These are phyloP conservation scores for Aspergillus taichungensis DNA, from an alignment of 495 filamentous ascomycete species.

Conservation along the genomic window DNA sequence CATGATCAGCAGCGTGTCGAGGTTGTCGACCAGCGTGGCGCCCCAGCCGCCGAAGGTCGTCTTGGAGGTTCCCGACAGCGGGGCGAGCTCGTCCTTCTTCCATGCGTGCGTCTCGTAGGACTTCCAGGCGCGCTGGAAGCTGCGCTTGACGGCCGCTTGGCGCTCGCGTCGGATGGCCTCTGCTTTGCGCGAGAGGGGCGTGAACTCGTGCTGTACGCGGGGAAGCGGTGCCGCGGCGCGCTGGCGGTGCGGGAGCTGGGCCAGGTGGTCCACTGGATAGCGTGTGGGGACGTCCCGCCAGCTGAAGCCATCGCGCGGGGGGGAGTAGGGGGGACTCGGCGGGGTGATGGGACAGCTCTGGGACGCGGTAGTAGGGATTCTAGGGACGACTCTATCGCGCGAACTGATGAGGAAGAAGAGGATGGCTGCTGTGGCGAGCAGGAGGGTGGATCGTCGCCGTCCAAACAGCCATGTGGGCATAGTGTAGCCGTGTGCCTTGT, in stretches of 20 bases:
- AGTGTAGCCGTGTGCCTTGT: too few relatives aligned
- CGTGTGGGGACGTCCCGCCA: conserved; percentile 3
- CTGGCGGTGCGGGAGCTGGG: not conserved
- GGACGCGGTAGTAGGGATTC: not conserved
- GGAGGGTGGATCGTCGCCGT: not conserved
- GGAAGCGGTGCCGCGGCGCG: not conserved
- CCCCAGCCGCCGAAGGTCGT: conserved; percentile 77
- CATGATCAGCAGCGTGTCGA: conserved; percentile 93
- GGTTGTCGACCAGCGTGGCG: conserved; percentile 68
- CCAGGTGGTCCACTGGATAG: conserved; percentile 1
- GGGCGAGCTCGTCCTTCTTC: conserved; percentile 58
- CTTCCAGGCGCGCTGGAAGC: conserved; percentile 55
- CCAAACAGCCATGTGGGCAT: not conserved
- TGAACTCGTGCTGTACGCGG: not conserved
- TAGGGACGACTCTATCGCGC: not conserved
- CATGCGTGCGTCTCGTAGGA: conserved; percentile 59
- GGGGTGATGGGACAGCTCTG: not conserved
- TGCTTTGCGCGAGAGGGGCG: not conserved
- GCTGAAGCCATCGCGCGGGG: conserved; percentile 1
- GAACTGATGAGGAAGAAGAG: not conserved
- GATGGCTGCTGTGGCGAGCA: not conserved
- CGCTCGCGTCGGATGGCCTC: conserved; percentile 1
- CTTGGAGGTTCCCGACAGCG: conserved; percentile 43
- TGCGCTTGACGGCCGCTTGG: conserved; percentile 43
- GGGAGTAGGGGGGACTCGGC: conserved; percentile 3